phyloP scores from a whole-genome alignment of 1,284 basidiomycete species.

The Meripilus lineatus region DNA sequence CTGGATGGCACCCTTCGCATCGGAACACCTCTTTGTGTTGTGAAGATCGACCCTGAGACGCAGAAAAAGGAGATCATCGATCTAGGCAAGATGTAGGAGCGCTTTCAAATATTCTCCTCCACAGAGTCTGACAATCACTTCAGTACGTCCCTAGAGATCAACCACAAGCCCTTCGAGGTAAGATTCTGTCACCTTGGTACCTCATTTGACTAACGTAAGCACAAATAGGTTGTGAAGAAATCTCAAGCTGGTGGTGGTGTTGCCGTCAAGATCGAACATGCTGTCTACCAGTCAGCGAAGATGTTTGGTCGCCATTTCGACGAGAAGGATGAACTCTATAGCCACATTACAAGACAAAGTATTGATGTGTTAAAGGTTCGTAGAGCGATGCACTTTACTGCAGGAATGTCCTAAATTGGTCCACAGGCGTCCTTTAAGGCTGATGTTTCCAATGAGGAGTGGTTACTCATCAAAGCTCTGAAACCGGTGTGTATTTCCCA shows the following conservation, averaged over 20 bases:
- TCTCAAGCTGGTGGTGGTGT: conserved; percentile 93
- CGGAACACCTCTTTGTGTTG: conserved; percentile 94
- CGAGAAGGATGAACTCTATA: conserved; percentile 92
- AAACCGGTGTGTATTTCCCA: conserved; percentile 64
- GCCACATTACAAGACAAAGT: conserved; percentile 86
- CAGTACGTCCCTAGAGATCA: conserved; percentile 93
- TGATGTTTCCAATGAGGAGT: conserved; percentile 90
- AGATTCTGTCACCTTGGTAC: too few relatives aligned
- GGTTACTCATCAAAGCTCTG: conserved; percentile 89
- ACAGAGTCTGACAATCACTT: conserved; percentile 1
- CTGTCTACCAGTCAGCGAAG: conserved; percentile 92
- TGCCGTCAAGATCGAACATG: conserved; percentile 98
- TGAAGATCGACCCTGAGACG: conserved; percentile 82
- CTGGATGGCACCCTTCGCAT: conserved; percentile 90
- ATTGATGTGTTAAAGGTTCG: conserved; percentile 91
- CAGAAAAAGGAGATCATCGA: conserved; percentile 90
- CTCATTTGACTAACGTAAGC: too few relatives aligned
- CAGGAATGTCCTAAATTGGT: neutral
- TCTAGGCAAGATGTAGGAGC: conserved; percentile 88
- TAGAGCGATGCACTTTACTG: conserved; percentile 8
- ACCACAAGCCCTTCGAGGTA: conserved; percentile 80
- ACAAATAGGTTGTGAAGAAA: conserved; percentile 79
- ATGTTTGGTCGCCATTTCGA: conserved; percentile 95
- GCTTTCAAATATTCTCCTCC: neutral
- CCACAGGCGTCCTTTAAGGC: conserved; percentile 79